These are phyloP conservation scores for Termitomyces bulborhizus DNA, from an alignment of 768 basidiomycete genomes.

Conservation along the genomic window DNA sequence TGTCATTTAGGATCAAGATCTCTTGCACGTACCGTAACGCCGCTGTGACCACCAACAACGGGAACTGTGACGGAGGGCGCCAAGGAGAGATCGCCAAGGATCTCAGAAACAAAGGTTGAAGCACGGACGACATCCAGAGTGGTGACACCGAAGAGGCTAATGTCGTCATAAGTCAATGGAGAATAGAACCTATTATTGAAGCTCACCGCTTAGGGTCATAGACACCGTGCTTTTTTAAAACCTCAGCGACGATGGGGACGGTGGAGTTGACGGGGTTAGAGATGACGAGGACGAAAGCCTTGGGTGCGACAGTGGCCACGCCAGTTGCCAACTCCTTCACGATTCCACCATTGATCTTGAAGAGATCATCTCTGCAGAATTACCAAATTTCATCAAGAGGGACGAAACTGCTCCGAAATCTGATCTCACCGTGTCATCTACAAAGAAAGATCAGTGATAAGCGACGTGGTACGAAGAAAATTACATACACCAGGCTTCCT, in stretches of 20 bases:
- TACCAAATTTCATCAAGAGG: constrained; percentile 11
- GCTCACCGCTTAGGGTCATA: constrained; percentile 87
- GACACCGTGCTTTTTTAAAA: constrained; percentile 87
- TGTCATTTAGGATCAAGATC: background rate
- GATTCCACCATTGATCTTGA: constrained; percentile 99
- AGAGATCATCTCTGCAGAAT: constrained; percentile 75
- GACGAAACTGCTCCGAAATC: background rate
- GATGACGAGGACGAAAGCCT: constrained; percentile 92
- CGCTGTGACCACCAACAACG: constrained; percentile 93
- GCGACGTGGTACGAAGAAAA: background rate
- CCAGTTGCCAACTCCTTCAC: constrained; percentile 89
- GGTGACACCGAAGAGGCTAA: constrained; percentile 93
- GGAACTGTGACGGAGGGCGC: constrained; percentile 68
- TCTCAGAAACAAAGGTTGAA: constrained; percentile 90
- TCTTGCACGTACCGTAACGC: constrained; percentile 61
- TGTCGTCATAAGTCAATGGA: background rate
- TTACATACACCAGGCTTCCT: constrained; percentile 84
- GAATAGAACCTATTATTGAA: background rate
- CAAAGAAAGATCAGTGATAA: constrained; percentile 9
- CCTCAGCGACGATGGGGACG: constrained; percentile 93
- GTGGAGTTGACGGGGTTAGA: constrained; percentile 99
- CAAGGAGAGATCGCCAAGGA: constrained; percentile 56
- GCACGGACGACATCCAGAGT: constrained; percentile 97
- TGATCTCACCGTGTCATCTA: constrained; percentile 49
- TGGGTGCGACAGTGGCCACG: constrained; percentile 77